A percentile compares a stretch with the other conserved stretches of the same genome.
phyloP scores from a whole-genome alignment of 805 yeast genomes.

The Wickerhamomyces bisporus region DNA sequence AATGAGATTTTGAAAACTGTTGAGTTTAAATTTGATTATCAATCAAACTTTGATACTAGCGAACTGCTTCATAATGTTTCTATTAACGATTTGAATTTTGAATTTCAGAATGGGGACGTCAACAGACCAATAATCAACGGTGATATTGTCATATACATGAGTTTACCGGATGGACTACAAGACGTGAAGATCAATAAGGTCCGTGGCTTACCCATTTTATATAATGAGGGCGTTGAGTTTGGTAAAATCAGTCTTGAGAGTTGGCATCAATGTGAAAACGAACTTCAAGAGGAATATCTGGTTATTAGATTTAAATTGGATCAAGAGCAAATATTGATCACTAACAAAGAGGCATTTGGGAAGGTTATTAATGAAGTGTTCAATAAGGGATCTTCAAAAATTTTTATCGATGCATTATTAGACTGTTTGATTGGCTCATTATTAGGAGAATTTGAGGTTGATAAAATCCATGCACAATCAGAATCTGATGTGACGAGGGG shows the following conservation, averaged over 20 bases:
- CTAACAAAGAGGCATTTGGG: slow-evolving; percentile 35
- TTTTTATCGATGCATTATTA: slow-evolving; percentile 32
- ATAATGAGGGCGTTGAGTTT: slow-evolving; percentile 35
- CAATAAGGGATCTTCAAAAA: slow-evolving; percentile 32
- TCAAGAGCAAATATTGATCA: slow-evolving; percentile 38
- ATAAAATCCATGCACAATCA: slow-evolving; percentile 23
- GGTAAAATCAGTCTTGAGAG: slow-evolving; percentile 37
- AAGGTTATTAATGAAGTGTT: slow-evolving; percentile 39
- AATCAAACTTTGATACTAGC: slow-evolving; percentile 9
- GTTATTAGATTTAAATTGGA: slow-evolving; percentile 34
- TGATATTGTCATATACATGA: slow-evolving; percentile 28
- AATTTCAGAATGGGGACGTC: slow-evolving; percentile 29
- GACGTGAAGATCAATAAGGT: slow-evolving; percentile 30
- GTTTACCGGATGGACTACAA: slow-evolving; percentile 27
- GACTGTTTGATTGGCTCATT: slow-evolving; percentile 29
- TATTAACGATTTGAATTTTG: slow-evolving; percentile 31
- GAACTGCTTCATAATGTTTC: slow-evolving; percentile 31
- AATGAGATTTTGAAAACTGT: slow-evolving; percentile 16
- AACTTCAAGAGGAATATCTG: slow-evolving; percentile 21
- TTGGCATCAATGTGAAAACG: slow-evolving; percentile 43
- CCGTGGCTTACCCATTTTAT: slow-evolving; percentile 38
- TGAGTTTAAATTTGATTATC: slow-evolving; percentile 13
- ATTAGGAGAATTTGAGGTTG: slow-evolving; percentile 30
- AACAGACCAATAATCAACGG: slow-evolving; percentile 34
- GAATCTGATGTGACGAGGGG: slow-evolving; percentile 20